phyloP scores from a whole-genome alignment of 768 basidiomycete genomes.

The Mycena vitilis region DNA sequence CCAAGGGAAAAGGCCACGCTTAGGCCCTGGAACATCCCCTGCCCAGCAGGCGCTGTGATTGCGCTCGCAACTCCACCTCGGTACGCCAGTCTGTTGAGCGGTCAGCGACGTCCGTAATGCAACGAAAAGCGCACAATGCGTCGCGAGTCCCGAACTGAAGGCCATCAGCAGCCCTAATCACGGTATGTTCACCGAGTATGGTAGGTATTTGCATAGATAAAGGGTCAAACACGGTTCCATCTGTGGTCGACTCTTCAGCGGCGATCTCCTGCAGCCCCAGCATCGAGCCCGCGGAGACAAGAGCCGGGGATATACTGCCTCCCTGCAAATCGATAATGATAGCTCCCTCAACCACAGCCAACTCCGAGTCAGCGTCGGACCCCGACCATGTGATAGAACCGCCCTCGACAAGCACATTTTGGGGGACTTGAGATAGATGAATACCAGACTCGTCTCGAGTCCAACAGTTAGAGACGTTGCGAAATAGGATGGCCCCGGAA shows the following conservation, averaged over 20 bases:
- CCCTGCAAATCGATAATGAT: constrained; percentile 40
- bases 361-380: constrained; percentile 41
- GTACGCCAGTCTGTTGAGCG: constrained; percentile 65
- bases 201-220: constrained; percentile 53
- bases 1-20: constrained; percentile 70
- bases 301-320: constrained; percentile 54
- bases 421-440: constrained; percentile 15
- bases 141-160: constrained; percentile 75
- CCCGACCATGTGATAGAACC: constrained; percentile 63
- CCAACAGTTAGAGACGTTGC: constrained; percentile 58
- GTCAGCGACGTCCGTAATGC: neutral
- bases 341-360: constrained; percentile 33
- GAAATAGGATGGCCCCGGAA: constrained; percentile 65
- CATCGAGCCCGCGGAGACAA: constrained; percentile 71
- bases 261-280: constrained; percentile 76
- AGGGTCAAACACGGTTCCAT: constrained; percentile 66
- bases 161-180: constrained; percentile 76
- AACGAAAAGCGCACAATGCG: constrained; percentile 48
- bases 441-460: constrained; percentile 6
- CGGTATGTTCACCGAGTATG: constrained; percentile 55
- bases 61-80: constrained; percentile 72
- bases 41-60: constrained; percentile 64
- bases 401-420: constrained; percentile 56
- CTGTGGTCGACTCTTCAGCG: constrained; percentile 66
- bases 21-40: constrained; percentile 66